phyloP scores from a whole-genome alignment of 495 filamentous ascomycete genomes.

The Daldinia grandis region DNA sequence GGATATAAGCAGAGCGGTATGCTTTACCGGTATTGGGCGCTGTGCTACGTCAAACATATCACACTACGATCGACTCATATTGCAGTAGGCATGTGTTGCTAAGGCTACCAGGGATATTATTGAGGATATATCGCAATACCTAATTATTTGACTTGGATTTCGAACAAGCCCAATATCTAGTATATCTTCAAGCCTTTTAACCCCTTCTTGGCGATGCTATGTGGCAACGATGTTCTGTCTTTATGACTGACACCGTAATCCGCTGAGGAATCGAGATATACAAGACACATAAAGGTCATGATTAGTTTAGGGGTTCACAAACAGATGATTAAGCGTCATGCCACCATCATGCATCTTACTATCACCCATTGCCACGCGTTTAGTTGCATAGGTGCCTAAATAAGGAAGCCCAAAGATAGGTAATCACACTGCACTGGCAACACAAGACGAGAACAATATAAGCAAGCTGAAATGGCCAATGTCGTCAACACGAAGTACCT shows the following conservation, averaged over 20 bases:
- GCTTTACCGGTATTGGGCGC: neutral
- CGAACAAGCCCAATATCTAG: neutral
- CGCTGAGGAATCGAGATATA: neutral
- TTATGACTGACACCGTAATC: neutral
- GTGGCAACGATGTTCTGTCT: neutral
- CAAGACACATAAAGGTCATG: neutral
- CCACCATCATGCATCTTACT: neutral
- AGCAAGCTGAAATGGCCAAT: too few relatives aligned
- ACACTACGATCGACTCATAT: neutral
- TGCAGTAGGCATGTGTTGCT: neutral
- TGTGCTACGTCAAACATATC: neutral
- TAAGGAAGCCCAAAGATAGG: too few relatives aligned
- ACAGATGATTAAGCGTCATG: neutral
- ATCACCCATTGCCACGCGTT: neutral
- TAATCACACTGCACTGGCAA: too few relatives aligned
- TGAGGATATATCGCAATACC: too few relatives aligned
- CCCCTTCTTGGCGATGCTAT: neutral
- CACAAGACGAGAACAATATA: too few relatives aligned
- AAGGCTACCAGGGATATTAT: too few relatives aligned
- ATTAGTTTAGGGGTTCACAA: neutral
- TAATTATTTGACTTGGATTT: neutral
- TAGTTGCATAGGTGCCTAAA: neutral
- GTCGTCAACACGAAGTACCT: too few relatives aligned
- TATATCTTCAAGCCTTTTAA: neutral
- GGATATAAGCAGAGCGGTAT: neutral